A percentile compares a stretch with the other conserved stretches of the same genome.
Evolutionary conservation across 2,329 filamentous ascomycete genomes (phyloP).

Genomic region (Claviceps spartinae): DNA sequence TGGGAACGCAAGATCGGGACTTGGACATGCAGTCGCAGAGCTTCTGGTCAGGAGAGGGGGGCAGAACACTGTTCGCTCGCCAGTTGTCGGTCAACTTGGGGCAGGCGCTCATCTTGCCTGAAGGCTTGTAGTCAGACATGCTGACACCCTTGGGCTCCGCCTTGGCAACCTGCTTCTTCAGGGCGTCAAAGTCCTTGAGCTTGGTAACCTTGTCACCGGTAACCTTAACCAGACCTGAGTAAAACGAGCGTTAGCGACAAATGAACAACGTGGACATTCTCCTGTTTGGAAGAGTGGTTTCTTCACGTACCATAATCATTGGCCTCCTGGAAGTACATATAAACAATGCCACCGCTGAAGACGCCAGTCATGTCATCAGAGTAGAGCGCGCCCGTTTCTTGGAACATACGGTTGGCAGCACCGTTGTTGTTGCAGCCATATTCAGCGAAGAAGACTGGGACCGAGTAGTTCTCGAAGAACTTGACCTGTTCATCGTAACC

Average conservation of each 20-base stretch:
- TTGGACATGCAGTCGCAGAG: slow-evolving; percentile 80
- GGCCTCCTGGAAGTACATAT: slow-evolving; percentile 90
- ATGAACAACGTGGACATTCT: background rate
- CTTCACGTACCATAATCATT: slow-evolving; percentile 65
- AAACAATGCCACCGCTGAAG: slow-evolving; percentile 94
- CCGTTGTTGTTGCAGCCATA: slow-evolving; percentile 78
- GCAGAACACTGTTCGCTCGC: slow-evolving; percentile 52
- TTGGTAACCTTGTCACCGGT: slow-evolving; percentile 45
- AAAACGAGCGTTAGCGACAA: background rate
- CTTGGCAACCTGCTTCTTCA: slow-evolving; percentile 56
- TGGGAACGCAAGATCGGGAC: slow-evolving; percentile 57
- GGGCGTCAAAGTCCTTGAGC: slow-evolving; percentile 59
- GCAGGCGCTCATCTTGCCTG: slow-evolving; percentile 59
- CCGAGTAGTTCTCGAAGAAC: slow-evolving; percentile 79
- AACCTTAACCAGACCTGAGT: slow-evolving; percentile 51
- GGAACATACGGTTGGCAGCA: slow-evolving; percentile 59
- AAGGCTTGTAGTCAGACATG: slow-evolving; percentile 55
- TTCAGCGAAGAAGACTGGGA: slow-evolving; percentile 96
- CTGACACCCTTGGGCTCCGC: slow-evolving; percentile 53
- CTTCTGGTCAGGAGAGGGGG: slow-evolving; percentile 63
- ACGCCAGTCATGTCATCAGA: slow-evolving; percentile 67
- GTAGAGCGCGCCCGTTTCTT: slow-evolving; percentile 75
- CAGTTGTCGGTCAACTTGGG: slow-evolving; percentile 52
- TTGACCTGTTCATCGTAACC: slow-evolving; percentile 71
- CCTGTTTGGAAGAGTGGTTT: too few species aligned